A percentile compares a stretch with the other conserved stretches of the same genome.
Conservation (phyloP, 2,329 filamentous ascomycete species). For the Xylaria sp. region DNA sequence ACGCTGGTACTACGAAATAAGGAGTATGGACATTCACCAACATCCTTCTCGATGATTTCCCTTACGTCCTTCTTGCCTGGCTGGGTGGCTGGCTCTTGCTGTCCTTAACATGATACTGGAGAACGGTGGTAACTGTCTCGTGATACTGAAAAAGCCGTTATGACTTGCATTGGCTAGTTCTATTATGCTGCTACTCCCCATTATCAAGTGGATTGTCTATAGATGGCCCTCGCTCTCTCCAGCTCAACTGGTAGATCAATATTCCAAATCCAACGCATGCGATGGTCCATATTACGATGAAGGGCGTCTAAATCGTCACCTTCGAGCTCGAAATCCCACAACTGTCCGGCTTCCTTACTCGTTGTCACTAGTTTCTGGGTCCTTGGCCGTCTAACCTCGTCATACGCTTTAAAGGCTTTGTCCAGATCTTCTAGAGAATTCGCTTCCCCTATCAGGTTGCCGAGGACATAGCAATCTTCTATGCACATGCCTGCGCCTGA, state of each 20-base stretch:
- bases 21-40: neutral
- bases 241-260: conserved; percentile 52
- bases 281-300: conserved; percentile 49
- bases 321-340: conserved; percentile 58
- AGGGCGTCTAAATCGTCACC: conserved; percentile 52
- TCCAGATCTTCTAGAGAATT: conserved; percentile 50
- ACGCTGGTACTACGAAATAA: neutral
- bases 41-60: neutral
- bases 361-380: conserved; percentile 62
- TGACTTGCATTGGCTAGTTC: neutral
- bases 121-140: neutral
- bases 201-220: conserved; percentile 39
- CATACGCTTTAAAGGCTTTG: conserved; percentile 63
- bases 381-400: conserved; percentile 60
- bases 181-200: neutral
- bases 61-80: neutral
- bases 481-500: conserved; percentile 69
- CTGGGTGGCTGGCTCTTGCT: neutral
- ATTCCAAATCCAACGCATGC: conserved; percentile 54
- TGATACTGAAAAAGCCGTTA: neutral
- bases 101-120: too few species aligned
- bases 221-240: conserved; percentile 52
- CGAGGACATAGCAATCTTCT: conserved; percentile 57
- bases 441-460: conserved; percentile 59
- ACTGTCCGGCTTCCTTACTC: conserved; percentile 57